Evolutionary conservation across 2,329 filamentous ascomycete genomes (phyloP).

Genomic region (Colletotrichum sp.): DNA sequence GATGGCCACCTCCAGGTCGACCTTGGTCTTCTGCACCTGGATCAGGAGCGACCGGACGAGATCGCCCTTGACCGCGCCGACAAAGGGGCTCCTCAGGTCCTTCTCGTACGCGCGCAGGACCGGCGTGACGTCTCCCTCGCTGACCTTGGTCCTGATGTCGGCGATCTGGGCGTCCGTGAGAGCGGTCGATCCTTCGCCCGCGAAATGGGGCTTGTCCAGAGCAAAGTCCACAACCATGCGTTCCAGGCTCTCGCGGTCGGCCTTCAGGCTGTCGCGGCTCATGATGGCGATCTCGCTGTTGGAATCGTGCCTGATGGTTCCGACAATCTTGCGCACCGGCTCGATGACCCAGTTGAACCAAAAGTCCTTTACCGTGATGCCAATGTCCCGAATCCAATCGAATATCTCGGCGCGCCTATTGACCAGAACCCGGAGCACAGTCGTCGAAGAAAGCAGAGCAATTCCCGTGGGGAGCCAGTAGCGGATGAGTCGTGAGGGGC

Average conservation of each 20-base stretch:
- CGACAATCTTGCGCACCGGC: constrained; percentile 80
- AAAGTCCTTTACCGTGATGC: constrained; percentile 82
- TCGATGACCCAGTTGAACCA: constrained; percentile 97
- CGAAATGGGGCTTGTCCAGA: constrained; percentile 74
- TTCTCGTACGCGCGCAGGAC: constrained; percentile 91
- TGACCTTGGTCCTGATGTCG: constrained; percentile 78
- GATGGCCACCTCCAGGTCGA: constrained; percentile 95
- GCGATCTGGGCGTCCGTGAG: constrained; percentile 74
- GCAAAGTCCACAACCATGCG: constrained; percentile 99
- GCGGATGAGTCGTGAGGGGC: constrained; percentile 75
- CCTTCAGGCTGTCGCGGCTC: constrained; percentile 89
- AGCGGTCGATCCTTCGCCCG: constrained; percentile 45
- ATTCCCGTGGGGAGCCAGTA: constrained; percentile 86
- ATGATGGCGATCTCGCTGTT: constrained; percentile 95
- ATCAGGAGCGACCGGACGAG: constrained; percentile 90
- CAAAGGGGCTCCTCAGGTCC: constrained; percentile 81
- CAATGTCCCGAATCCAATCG: constrained; percentile 80
- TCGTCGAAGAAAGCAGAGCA: constrained; percentile 78
- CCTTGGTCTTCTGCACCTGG: constrained; percentile 98
- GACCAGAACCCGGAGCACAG: constrained; percentile 78
- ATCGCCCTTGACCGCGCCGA: constrained; percentile 84
- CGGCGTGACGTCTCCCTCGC: constrained; percentile 90
- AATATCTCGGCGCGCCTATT: constrained; percentile 78
- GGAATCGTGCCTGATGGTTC: constrained; percentile 91
- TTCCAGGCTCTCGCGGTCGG: constrained; percentile 89